Evolutionary conservation across 306 rosid genomes (phyloP), one percentile per base, ranked within the genome.

Genomic region (Cyamopsis tetragonoloba): DNA sequence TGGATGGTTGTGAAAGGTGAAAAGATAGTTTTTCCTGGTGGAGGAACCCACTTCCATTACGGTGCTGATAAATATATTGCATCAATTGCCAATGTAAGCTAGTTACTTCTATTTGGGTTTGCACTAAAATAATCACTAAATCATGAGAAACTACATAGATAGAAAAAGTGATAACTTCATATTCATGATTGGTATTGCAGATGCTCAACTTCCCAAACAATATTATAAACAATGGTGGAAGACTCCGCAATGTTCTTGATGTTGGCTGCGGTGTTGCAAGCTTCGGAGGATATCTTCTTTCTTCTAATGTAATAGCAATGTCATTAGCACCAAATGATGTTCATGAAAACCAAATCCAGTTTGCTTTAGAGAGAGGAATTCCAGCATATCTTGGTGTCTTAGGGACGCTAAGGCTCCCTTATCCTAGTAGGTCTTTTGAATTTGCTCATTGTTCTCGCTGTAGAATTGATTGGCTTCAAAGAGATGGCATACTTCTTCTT

Each of bases 381-480:
- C 98, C 90, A 3, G 89, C 96, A 32, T 89, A 86, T 81, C 90
- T 89, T 72, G 98, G 98, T 77, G 96, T 93, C 75, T 71, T 93
- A 43, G 98, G 97, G 69, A 93, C 97, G 34, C 82, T 78, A 74
- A 90, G 97, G 75, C 91, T 89, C 53, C 96, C 98, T 51, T 89
- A 89, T 81, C 98, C 96, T 11, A 89, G 98, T 81, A 83, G 95
- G 66, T 93, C 97, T 58, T 89, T 93, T 82, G 97, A 93, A 77
- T 91, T 86, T 72, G 97, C 97, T 27, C 97, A 93, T 68, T 93
- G 98, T 73, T 93, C 96, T 51, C 96, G 96, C 27, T 93, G 97
- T 79, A 79, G 97, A 79, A 90, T 93, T 46, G 98, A 93, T 71
- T 93, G 97, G 97, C 93, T 89, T 71, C 96, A 93, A 77, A 81